Evolutionary conservation across 257 asterid genomes (phyloP), one percentile per base, ranked within the genome.

Genomic region (Solanum pennellii): DNA sequence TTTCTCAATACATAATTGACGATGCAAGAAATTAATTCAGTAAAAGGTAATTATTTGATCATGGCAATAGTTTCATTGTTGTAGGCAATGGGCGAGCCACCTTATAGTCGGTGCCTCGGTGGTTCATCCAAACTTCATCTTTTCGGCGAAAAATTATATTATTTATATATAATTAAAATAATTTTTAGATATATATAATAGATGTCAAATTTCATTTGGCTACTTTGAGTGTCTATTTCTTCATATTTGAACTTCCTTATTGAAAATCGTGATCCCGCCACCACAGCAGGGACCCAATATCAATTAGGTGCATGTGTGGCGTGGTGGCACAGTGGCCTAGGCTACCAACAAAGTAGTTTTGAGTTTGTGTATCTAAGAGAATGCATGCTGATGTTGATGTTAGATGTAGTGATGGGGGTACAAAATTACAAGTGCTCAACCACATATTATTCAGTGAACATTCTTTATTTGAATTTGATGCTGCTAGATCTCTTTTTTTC

Each of bases 151-250:
- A 49, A 6, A 49, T 15, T 49, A 49, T 49, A 15, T 49, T 49
- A 49, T 15, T 49, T 15, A 49, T 49, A 49, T 1, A 49, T 49
- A 2, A 52, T 16, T 52, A 52, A 52, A 52, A 52, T 52, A 52
- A 2, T 0, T 16, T 2, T 52, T 52, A 52, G 2, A 1, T 52
- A 52, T 52, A 52, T 16, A 6, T 52, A 52, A 0, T 52, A 16
- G 9, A 52, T 52, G 0, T 52, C 0, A 3, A 52, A 16, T 3
- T 1, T 1, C 3, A 1, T 52, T 52, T 0, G 0, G 0, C 9
- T 52, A 16, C 3, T 1, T 16, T 52, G 0, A 15, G 23, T 6
- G 9, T 16, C 60, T 52, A 52, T 16, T 52, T 52, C 0, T 52
- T 52, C 3, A 52, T 2, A 52, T 52, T 52, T 52, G 0, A 52